Conservation (phyloP, 192 early-diverging fungal species). For the Endogone sp. region DNA sequence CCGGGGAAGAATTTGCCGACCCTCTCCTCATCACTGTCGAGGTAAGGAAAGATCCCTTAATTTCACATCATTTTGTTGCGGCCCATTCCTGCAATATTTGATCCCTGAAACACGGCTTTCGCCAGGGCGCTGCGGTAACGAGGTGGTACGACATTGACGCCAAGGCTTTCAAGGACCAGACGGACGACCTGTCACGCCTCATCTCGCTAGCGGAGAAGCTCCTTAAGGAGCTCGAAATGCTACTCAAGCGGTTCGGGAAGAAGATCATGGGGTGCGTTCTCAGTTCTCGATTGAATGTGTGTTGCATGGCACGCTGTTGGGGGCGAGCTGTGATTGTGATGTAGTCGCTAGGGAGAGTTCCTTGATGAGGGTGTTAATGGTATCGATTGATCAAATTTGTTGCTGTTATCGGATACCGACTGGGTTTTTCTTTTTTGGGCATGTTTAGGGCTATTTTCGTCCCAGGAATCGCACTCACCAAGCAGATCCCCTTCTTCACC, state of each 20-base stretch:
- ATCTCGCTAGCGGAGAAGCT: constrained; percentile 27
- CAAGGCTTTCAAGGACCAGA: constrained; percentile 12
- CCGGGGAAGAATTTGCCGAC: constrained; percentile 13
- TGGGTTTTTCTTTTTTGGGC: no score
- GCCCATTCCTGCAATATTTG: background rate
- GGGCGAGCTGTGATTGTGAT: no score
- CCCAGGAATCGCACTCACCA: constrained; percentile 41
- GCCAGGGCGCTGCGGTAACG: constrained; percentile 32
- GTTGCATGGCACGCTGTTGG: no score
- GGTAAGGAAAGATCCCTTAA: no score
- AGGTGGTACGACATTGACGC: constrained; percentile 27
- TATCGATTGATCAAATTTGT: no score
- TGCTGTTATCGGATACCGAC: no score
- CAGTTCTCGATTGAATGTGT: no score
- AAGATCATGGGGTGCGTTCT: constrained; percentile 18
- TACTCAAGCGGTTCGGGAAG: constrained; percentile 19
- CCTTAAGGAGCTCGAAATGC: constrained; percentile 14
- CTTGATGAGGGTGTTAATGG: no score
- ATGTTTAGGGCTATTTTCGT: constrained; percentile 24
- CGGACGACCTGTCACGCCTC: constrained; percentile 30
- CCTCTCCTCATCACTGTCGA: constrained; percentile 25
- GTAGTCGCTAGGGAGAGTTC: no score
- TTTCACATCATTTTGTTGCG: no score
- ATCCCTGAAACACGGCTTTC: background rate
- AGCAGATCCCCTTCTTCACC: constrained; percentile 48